Evolutionary conservation across 768 basidiomycete species (phyloP).

Genomic region (Multifurca ochricompacta): DNA sequence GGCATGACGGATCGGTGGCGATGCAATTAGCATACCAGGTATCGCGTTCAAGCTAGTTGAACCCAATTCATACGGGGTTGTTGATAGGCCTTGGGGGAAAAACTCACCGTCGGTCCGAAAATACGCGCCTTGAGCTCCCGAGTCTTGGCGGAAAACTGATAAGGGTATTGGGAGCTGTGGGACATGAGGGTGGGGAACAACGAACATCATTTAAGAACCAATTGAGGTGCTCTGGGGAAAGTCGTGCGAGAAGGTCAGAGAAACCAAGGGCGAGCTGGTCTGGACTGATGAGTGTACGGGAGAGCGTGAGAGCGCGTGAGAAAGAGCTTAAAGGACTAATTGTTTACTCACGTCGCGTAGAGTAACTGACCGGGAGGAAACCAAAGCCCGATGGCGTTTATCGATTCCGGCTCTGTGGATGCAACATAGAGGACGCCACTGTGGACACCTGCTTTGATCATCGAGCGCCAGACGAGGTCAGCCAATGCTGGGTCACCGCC

Average conservation of each 20-base stretch:
- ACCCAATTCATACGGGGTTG: no score
- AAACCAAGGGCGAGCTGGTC: constrained; percentile 3
- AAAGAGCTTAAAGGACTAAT: background rate
- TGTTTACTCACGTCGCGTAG: background rate
- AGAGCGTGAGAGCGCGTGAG: background rate
- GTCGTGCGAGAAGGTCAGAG: background rate
- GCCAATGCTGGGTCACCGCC: background rate
- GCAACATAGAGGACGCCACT: background rate
- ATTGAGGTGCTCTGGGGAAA: background rate
- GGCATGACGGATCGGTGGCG: background rate
- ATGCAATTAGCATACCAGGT: constrained; percentile 2
- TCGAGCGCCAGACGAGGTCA: background rate
- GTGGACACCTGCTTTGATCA: constrained; percentile 1
- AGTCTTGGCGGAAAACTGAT: background rate
- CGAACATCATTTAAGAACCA: constrained; percentile 8
- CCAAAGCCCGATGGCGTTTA: constrained; percentile 1
- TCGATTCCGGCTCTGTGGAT: background rate
- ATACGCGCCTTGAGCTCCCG: constrained; percentile 2
- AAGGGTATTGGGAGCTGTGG: background rate
- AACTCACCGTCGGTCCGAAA: background rate
- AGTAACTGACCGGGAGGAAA: background rate
- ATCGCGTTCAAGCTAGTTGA: background rate
- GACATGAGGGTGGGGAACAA: background rate
- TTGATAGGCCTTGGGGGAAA: no score
- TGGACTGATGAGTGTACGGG: background rate